Conservation (phyloP, 768 basidiomycete species). For the Termitomyces eurrhizus region DNA sequence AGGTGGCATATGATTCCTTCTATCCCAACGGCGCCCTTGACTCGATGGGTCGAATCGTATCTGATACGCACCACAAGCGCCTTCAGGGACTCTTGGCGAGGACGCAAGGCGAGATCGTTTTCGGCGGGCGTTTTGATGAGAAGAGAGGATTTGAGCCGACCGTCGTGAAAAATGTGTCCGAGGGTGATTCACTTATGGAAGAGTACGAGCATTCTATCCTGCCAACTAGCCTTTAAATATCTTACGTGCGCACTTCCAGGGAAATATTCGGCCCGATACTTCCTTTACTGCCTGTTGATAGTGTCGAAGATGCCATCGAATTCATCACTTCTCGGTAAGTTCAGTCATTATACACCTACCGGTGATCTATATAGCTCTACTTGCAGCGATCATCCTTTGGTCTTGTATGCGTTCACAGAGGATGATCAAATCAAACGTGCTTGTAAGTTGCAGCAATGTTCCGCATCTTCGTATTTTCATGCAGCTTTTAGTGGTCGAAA, state of each 20-base stretch:
- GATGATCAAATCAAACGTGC: conserved; percentile 34
- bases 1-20: conserved; percentile 41
- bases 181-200: conserved; percentile 56
- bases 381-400: conserved; percentile 53
- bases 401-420: conserved; percentile 62
- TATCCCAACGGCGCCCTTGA: conserved; percentile 50
- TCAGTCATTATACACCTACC: not conserved
- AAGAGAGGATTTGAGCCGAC: conserved; percentile 55
- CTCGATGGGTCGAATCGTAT: conserved; percentile 50
- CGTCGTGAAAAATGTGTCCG: conserved; percentile 49
- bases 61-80: conserved; percentile 49
- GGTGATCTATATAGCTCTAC: not conserved
- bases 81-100: conserved; percentile 45
- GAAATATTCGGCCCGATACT: conserved; percentile 75
- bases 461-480: not conserved
- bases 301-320: conserved; percentile 49
- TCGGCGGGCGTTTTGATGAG: conserved; percentile 45
- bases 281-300: conserved; percentile 56
- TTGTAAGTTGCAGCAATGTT: conserved; percentile 23
- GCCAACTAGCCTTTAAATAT: not conserved
- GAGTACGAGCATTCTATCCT: conserved; percentile 36
- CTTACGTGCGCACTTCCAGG: conserved; percentile 26
- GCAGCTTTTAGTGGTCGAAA: conserved; percentile 40
- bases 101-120: conserved; percentile 54
- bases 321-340: conserved; percentile 51